Evolutionary conservation across 495 filamentous ascomycete species (phyloP), one percentile per base, ranked within the genome.

Genomic region (Extremus antarcticus): DNA sequence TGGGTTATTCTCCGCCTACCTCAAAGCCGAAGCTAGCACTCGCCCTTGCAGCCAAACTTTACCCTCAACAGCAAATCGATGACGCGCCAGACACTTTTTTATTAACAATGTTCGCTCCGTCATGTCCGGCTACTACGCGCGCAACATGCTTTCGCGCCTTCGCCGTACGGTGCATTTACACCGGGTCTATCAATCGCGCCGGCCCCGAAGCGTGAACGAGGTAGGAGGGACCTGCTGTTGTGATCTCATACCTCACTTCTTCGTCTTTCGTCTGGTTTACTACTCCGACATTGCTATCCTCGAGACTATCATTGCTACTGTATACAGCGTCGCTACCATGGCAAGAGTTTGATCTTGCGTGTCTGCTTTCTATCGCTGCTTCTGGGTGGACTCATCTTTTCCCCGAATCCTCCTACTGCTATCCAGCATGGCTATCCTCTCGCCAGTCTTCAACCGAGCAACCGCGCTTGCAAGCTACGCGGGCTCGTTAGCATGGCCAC

Each of bases 401-500:
- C n/a, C n/a, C n/a, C n/a, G n/a, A n/a, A n/a, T n/a, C n/a, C n/a
- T n/a, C n/a, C n/a, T n/a, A n/a, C n/a, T n/a, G n/a, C n/a, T 40
- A 9, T 40, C 10, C 38, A 20, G 7, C 55, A 63, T 63, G 60
- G 38, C 46, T 29, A 25, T 67, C 45, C n/a, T 55, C 17, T 50
- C 43, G 20, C 65, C 66, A 9, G 21, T 68, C 54, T 21, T 61
- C 46, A 54, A 46, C 29, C 47, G 62, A 25, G 53, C 55, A 2
- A 54, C 51, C 13, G 59, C 65, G 20, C 65, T 69, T 45, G 59
- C 60, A 38, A 60, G 51, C 39, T 58, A 59, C 50, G 60, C 65
- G 23, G 56, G 60, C 7, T 56, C 65, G 16, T 63, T 63, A 40
- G 66, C 74, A 10, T 78, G 75, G 75, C 68, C 58, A 3, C 71